These are phyloP conservation scores for Fusarium guadeloupense DNA, from an alignment of 2,329 filamentous ascomycete genomes.

Conservation along the genomic window DNA sequence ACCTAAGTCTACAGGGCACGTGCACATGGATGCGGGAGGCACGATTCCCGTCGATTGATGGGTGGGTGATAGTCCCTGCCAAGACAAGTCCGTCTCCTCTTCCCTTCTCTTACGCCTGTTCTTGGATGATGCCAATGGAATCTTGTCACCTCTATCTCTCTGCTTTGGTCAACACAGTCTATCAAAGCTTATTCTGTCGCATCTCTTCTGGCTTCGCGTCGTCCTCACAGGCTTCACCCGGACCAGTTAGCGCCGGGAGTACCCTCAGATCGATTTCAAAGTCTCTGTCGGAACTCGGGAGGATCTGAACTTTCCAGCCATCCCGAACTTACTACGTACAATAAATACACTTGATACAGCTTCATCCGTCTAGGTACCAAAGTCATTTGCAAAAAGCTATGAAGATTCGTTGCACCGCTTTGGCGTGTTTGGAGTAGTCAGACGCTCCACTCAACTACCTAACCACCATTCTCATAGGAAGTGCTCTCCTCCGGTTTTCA, in stretches of 20 bases:
- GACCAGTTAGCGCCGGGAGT: conserved; percentile 38
- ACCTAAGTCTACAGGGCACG: conserved; percentile 35
- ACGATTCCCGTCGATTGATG: conserved; percentile 36
- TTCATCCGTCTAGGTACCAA: neutral
- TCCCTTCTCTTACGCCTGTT: neutral
- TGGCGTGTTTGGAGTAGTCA: neutral
- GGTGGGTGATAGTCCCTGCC: conserved; percentile 19
- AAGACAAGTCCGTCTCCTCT: conserved; percentile 19
- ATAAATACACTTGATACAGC: conserved; percentile 3
- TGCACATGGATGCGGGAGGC: conserved; percentile 33
- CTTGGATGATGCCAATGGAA: no score
- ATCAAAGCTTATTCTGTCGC: neutral
- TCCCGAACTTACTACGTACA: conserved; percentile 10
- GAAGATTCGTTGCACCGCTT: neutral
- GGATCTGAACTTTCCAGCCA: conserved; percentile 30
- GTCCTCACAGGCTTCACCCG: conserved; percentile 16
- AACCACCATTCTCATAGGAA: no score
- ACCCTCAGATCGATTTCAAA: conserved; percentile 31
- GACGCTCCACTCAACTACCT: neutral
- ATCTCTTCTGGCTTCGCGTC: neutral
- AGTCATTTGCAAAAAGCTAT: neutral
- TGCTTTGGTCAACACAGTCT: neutral
- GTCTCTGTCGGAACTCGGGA: conserved; percentile 27
- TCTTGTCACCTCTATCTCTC: neutral
- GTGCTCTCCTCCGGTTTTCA: neutral